Evolutionary conservation across 768 basidiomycete genomes (phyloP), one percentile per base, ranked within the genome.

Genomic region (Podaxis carcinomalis): DNA sequence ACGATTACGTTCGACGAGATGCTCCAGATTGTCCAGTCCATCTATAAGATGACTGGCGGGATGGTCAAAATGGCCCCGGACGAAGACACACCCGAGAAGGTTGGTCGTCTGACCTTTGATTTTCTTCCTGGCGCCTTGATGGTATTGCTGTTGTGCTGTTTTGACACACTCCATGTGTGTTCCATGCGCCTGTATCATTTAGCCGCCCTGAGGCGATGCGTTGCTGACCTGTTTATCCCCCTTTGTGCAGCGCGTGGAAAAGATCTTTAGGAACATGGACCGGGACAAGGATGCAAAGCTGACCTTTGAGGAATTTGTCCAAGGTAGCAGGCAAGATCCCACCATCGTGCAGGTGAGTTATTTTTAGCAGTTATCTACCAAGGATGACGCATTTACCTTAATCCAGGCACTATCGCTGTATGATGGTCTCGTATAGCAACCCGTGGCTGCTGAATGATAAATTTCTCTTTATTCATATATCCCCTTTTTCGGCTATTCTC

Each of bases 31-130:
- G 97, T 99, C 7, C 86, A 90, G 68, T 90, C 93, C 49, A 99
- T 99, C 77, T 99, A 98, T 83, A 98, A 96, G 84, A 98, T 99
- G 97, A 98, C 97, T 3, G 97, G 97, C 19, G 88, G 95, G 74
- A 98, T 98, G 95, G 96, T 98, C 65, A 95, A 95, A 73, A 85
- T 98, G 21, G 95, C 97, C n/a, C 80, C 88, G 42, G 97, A 98
- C 71, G 97, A 99, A 75, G 95, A 98, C 77, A 99, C 97, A n/a
- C 96, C 97, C 1, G 95, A 98, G 75, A 99, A 98, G 92, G 95
- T 87, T 67, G 56, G 74, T 32, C 37, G 56, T 49, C 51, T 56
- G 55, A 39, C 60, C 37, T 44, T 63, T 27, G 39, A 35, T 36
- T 13, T 40, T 51, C 13, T 50, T 47, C 37, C 53, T 32, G 28